Base-by-base conservation (phyloP, 805 yeast genomes). In the Wickerhamiella australiensis region DNA sequence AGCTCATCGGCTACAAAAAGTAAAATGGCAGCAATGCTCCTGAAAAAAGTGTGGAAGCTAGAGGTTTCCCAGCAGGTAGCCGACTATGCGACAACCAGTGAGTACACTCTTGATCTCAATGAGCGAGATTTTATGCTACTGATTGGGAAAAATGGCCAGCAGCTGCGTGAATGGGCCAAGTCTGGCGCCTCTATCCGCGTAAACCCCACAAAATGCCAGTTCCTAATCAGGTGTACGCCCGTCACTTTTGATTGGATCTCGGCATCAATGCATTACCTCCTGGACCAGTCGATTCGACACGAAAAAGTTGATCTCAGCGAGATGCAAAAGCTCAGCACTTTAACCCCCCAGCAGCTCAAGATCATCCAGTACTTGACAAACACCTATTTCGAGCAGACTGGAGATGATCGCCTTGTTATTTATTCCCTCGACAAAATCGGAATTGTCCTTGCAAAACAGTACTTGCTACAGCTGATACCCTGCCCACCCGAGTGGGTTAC, bases 221-320 rank as follows among this genome's bases (percentile, higher is more conserved):
- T 75, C 17, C 53, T 62, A 8, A 62, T 75, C 13, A 53, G 61
- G n/a, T 73, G 76, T 6, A 68, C 75, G 0, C 63, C 60, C 5
- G 54, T 59, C 18, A 75, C 74, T 33, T 62, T 69, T 33, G 62
- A 65, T 22, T 74, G 71, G 64, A 74, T 76, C 18, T 63, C 65
- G 49, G 68, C 75, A 27, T 63, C 67, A n/a, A 57, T 73, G 42
- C 52, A 41, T 27, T 20, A 49, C 11, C 26, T 52, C 36, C 45
- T 40, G 15, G 42, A 48, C 13, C 54, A 59, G 1, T 15, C 29
- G 5, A 56, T 65, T 3, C 53, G 55, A 25, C 56, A 58, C 9
- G 65, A 63, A 26, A 61, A 54, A n/a, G 45, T 73, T 5, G 68
- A 71, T 53, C 56, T 72, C 46, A 23, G 53, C 0, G 48, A 47